Percentiles rank a stretch among this genome's conserved stretches.
Conservation (phyloP, 768 basidiomycete species). For the Mycena galopus region DNA sequence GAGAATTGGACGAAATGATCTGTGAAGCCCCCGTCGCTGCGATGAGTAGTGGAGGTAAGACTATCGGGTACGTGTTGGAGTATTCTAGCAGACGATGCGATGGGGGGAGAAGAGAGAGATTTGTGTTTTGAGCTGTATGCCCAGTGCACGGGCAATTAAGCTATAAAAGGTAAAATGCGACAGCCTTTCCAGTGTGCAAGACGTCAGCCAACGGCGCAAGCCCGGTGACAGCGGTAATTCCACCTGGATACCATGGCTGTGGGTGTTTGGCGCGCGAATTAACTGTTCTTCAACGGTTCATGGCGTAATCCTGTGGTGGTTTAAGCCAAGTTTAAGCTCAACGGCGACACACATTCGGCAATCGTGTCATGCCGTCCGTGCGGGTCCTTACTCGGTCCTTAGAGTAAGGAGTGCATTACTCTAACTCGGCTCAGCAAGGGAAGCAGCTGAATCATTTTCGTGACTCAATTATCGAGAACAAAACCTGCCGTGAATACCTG, state of each 20-base stretch:
- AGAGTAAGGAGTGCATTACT: too few species aligned
- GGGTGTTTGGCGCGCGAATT: too few species aligned
- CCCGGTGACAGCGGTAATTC: not conserved
- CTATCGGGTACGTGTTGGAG: not conserved
- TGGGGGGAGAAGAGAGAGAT: not conserved
- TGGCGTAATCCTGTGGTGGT: too few species aligned
- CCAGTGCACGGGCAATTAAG: not conserved
- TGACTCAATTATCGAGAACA: too few species aligned
- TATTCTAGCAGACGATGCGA: not conserved
- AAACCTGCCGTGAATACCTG: too few species aligned
- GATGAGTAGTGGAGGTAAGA: not conserved
- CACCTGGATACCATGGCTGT: not conserved
- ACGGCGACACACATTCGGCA: too few species aligned
- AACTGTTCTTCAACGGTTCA: too few species aligned
- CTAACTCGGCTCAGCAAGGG: too few species aligned
- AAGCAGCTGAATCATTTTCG: too few species aligned
- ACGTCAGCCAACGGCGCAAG: not conserved
- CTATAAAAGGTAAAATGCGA: not conserved
- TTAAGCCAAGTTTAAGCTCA: too few species aligned
- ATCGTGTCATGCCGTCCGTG: too few species aligned
- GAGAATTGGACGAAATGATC: not conserved
- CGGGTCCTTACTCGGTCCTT: too few species aligned
- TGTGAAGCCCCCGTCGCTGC: not conserved
- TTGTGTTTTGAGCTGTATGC: not conserved
- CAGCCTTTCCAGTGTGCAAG: not conserved